Conservation (phyloP, 495 filamentous ascomycete species). For the Penicillium nucicola region DNA sequence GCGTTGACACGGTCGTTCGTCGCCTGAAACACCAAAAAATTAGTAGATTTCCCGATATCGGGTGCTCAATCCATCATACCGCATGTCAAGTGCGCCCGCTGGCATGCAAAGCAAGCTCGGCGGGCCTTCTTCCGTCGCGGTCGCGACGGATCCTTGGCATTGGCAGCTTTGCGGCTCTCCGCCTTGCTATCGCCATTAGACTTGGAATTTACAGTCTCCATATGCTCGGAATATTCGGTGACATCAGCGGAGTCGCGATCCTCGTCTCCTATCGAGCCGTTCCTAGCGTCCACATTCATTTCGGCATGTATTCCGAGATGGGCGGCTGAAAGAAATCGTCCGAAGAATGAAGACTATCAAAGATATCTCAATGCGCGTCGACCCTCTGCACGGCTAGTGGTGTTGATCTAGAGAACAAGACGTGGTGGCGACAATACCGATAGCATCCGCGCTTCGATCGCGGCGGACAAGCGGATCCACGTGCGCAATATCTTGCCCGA, state of each 20-base stretch:
- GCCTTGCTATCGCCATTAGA: constrained; percentile 56
- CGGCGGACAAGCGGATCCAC: constrained; percentile 18
- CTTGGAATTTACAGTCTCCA: constrained; percentile 45
- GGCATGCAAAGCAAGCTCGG: constrained; percentile 93
- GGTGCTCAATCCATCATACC: constrained; percentile 58
- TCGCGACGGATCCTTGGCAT: constrained; percentile 81
- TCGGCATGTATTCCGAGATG: constrained; percentile 30
- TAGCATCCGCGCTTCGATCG: constrained; percentile 22
- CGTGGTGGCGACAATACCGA: constrained; percentile 15
- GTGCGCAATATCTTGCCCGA: constrained; percentile 13
- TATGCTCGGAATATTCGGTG: constrained; percentile 39
- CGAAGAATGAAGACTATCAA: not conserved
- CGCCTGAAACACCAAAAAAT: constrained; percentile 47
- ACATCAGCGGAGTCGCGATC: constrained; percentile 52
- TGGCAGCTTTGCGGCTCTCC: constrained; percentile 53
- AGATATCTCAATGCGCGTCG: not conserved
- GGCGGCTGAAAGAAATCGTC: not conserved
- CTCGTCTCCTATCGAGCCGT: constrained; percentile 40
- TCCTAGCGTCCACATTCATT: constrained; percentile 53
- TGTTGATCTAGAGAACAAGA: constrained; percentile 11
- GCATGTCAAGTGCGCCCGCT: constrained; percentile 95
- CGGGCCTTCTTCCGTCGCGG: constrained; percentile 94
- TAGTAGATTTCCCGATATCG: constrained; percentile 3
- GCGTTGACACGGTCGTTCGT: constrained; percentile 87
- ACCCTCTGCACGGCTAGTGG: not conserved